A percentile compares a stretch with the other conserved stretches of the same genome.
Evolutionary conservation across 805 yeast genomes (phyloP).

Genomic region (Nematodospora valgi): DNA sequence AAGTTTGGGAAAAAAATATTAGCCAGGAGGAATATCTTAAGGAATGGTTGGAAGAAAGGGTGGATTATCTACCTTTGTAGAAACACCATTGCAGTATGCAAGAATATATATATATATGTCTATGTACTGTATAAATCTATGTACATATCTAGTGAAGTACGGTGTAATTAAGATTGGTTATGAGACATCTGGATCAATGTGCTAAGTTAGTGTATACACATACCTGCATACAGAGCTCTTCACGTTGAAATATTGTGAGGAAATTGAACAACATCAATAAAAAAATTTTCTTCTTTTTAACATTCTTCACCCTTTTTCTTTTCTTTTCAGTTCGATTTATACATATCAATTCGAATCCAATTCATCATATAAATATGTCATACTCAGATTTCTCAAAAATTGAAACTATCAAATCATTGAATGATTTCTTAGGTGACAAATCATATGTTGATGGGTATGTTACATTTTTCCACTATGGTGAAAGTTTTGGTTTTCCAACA

Average conservation of each 20-base stretch:
- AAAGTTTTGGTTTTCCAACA: not conserved
- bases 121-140: too few relatives aligned
- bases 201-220: too few relatives aligned
- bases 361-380: constrained; percentile 48
- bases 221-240: too few relatives aligned
- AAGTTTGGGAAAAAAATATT: constrained; percentile 45
- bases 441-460: constrained; percentile 96
- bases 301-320: constrained; percentile 2
- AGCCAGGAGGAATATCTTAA: constrained; percentile 42
- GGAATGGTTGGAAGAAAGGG: constrained; percentile 49
- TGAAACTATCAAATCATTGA: constrained; percentile 60
- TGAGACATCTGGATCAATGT: too few relatives aligned
- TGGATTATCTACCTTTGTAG: constrained; percentile 46
- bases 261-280: not conserved
- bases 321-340: constrained; percentile 4
- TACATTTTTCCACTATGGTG: not conserved
- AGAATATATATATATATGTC: too few relatives aligned
- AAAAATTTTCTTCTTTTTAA: constrained; percentile 4
- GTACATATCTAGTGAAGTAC: too few relatives aligned
- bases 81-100: too few relatives aligned
- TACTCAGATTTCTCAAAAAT: constrained; percentile 78
- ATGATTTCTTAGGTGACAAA: constrained; percentile 86
- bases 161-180: too few relatives aligned
- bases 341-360: constrained; percentile 1
- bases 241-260: too few relatives aligned